Conservation (phyloP, 1,284 basidiomycete species). For the Nidula niveotomentosa region DNA sequence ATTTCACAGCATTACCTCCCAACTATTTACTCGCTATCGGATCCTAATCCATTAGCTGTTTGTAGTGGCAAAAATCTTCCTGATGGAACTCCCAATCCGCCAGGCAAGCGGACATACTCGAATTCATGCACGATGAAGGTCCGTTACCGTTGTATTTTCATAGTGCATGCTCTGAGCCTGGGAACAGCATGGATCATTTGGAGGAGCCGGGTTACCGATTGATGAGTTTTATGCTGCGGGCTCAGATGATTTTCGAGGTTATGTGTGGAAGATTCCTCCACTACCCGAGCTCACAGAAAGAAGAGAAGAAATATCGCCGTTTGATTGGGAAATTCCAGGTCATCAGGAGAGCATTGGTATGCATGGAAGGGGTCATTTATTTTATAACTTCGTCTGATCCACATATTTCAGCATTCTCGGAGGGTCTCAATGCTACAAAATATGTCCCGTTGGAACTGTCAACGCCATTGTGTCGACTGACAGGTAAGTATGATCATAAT, state of each 20-base stretch:
- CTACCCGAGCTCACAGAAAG: constrained; percentile 37
- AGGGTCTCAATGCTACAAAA: constrained; percentile 30
- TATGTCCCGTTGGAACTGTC: constrained; percentile 57
- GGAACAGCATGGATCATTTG: constrained; percentile 71
- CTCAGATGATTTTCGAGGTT: constrained; percentile 79
- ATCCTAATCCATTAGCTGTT: constrained; percentile 66
- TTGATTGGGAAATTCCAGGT: constrained; percentile 40
- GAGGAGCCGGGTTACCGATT: constrained; percentile 49
- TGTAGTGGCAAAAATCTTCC: constrained; percentile 58
- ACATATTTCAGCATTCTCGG: constrained; percentile 45
- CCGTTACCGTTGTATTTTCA: neutral
- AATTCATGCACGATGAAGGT: constrained; percentile 83
- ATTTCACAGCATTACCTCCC: constrained; percentile 59
- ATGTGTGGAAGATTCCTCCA: constrained; percentile 75
- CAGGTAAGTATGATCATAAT: constrained; percentile 35
- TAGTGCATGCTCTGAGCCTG: neutral
- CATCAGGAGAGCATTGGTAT: constrained; percentile 33
- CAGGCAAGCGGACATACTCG: constrained; percentile 53
- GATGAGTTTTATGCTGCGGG: constrained; percentile 68
- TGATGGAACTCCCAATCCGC: constrained; percentile 44
- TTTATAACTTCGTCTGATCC: neutral
- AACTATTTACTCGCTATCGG: constrained; percentile 65
- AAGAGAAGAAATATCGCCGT: constrained; percentile 39
- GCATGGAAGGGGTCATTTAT: no score
- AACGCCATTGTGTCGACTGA: constrained; percentile 53